These are phyloP conservation scores for Fomitopsis serialis DNA, from an alignment of 768 basidiomycete species.

Conservation along the genomic window DNA sequence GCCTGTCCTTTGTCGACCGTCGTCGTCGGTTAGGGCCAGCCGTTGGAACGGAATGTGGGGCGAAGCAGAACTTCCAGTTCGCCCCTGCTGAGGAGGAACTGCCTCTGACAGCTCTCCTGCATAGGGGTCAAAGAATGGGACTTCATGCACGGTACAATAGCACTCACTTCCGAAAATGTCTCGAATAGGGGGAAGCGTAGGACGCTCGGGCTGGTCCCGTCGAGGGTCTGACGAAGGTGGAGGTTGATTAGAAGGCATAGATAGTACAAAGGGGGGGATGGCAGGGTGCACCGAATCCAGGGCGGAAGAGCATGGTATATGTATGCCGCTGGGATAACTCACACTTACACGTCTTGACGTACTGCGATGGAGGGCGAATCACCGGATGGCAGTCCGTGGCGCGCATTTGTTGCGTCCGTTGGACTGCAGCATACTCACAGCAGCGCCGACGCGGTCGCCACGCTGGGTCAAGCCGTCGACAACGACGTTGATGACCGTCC, in stretches of 20 bases:
- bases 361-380: neutral
- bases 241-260: slow-evolving; percentile 21
- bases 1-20: slow-evolving; percentile 8
- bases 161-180: slow-evolving; percentile 60
- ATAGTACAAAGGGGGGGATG: neutral
- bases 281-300: neutral
- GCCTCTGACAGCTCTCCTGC: slow-evolving; percentile 21
- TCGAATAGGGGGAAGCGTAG: slow-evolving; percentile 67
- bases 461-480: slow-evolving; percentile 10
- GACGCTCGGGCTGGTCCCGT: slow-evolving; percentile 35
- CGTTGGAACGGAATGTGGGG: slow-evolving; percentile 18
- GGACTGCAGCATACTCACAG: slow-evolving; percentile 3
- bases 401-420: slow-evolving; percentile 11
- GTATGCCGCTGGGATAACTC: neutral
- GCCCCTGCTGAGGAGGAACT: slow-evolving; percentile 19
- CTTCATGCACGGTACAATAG: slow-evolving; percentile 2
- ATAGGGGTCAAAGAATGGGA: neutral
- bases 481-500: slow-evolving; percentile 18
- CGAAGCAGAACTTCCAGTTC: slow-evolving; percentile 14
- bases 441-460: slow-evolving; percentile 15
- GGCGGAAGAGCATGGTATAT: neutral
- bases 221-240: slow-evolving; percentile 12
- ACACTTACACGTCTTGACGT: neutral
- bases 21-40: slow-evolving; percentile 19
- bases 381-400: slow-evolving; percentile 4